phyloP scores from a whole-genome alignment of 2,329 filamentous ascomycete genomes.

The Diaporthe sp. region DNA sequence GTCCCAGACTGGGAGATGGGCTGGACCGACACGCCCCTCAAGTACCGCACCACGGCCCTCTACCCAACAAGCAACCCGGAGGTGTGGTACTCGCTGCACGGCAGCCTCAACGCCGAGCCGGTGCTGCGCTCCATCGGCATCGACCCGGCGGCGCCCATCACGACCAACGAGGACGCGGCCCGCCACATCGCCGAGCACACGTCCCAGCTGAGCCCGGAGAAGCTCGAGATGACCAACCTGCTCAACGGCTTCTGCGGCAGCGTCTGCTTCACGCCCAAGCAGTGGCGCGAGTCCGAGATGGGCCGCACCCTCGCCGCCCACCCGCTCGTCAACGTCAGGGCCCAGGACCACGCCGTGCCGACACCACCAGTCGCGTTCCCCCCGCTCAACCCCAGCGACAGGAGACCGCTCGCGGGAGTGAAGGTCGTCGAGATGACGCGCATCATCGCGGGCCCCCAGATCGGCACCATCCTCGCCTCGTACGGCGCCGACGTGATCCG shows the following conservation, averaged over 20 bases:
- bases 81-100: constrained; percentile 65
- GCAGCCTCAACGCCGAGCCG: constrained; percentile 59
- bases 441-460: constrained; percentile 61
- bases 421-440: constrained; percentile 65
- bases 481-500: constrained; percentile 62
- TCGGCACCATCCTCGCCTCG: constrained; percentile 58
- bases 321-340: constrained; percentile 57
- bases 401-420: constrained; percentile 58
- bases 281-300: constrained; percentile 59
- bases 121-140: constrained; percentile 62
- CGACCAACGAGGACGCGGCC: constrained; percentile 49
- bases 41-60: constrained; percentile 58
- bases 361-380: constrained; percentile 52
- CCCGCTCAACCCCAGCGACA: constrained; percentile 46
- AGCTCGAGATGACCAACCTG: constrained; percentile 58
- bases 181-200: constrained; percentile 50
- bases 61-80: constrained; percentile 61
- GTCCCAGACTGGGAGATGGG: constrained; percentile 56
- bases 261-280: constrained; percentile 58
- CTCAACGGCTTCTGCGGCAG: constrained; percentile 58
- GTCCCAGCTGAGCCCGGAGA: constrained; percentile 52
- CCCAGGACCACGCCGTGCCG: constrained; percentile 50
- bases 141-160: constrained; percentile 47
- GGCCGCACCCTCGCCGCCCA: constrained; percentile 57
- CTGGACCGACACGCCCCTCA: constrained; percentile 52